phyloP scores from a whole-genome alignment of 352 stramenopile genomes.

The Phytopythium aichiense region DNA sequence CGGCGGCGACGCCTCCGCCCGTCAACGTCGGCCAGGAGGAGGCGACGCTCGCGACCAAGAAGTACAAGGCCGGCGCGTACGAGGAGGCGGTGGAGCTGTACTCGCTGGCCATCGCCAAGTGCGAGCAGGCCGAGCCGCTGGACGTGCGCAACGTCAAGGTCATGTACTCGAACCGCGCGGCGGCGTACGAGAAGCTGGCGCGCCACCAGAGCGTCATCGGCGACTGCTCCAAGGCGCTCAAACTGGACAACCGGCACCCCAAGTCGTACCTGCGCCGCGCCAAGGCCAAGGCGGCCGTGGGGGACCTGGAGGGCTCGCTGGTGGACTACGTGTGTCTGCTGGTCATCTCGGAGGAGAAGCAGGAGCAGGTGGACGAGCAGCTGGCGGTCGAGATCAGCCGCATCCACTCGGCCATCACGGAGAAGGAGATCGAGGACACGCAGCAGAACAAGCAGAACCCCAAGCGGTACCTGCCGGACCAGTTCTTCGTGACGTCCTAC shows the following conservation, averaged over 20 bases:
- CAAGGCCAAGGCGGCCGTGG: conserved; percentile 49
- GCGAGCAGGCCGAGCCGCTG: conserved; percentile 45
- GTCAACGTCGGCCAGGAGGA: conserved; percentile 53
- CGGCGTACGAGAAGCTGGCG: conserved; percentile 66
- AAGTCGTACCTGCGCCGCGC: conserved; percentile 79
- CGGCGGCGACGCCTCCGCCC: conserved; percentile 5
- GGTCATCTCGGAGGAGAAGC: conserved; percentile 75
- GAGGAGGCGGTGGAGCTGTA: conserved; percentile 70
- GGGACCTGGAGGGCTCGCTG: conserved; percentile 53
- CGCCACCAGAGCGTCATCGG: conserved; percentile 55
- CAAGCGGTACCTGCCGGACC: conserved; percentile 59
- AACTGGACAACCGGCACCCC: conserved; percentile 62
- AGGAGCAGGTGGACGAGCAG: conserved; percentile 67
- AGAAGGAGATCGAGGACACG: conserved; percentile 55
- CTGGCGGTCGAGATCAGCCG: conserved; percentile 69
- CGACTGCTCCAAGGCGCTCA: conserved; percentile 57
- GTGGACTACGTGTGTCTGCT: conserved; percentile 80
- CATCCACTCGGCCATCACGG: conserved; percentile 70
- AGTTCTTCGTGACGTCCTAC: conserved; percentile 85
- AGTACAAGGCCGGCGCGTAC: conserved; percentile 75
- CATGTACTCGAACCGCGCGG: conserved; percentile 82
- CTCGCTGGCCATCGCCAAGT: conserved; percentile 54
- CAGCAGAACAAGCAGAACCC: conserved; percentile 59
- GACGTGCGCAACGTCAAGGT: conserved; percentile 80
- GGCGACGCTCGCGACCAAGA: conserved; percentile 65